Evolutionary conservation across 768 basidiomycete species (phyloP), one percentile per base, ranked within the genome.

Genomic region (Agaricus subrufescens): DNA sequence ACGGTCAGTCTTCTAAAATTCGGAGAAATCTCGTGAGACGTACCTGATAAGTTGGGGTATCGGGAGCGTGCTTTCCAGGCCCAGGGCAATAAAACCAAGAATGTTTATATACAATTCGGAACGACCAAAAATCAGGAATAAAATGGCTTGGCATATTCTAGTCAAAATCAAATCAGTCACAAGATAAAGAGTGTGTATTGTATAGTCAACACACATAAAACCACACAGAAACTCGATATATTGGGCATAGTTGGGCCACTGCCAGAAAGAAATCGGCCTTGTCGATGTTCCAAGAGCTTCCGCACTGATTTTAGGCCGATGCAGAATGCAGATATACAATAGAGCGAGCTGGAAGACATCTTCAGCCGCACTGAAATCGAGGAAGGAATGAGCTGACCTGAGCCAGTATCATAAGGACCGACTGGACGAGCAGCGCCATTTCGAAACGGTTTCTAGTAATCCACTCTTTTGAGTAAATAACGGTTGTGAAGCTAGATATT

Each of bases 41-140:
- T 57, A 85, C 91, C 86, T 91, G 56, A 91, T 77, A 40, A 94
- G 73, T 63, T 94, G 91, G 3, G 91, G 91, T 53, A 94, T 80
- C 6, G 91, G 91, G n/a, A 94, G 70, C 3, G 87, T 90, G 61
- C 90, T 93, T 69, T 93, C 91, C 26, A 94, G 73, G 11, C 92
- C 91, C 26, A 94, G 66, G 0, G 91, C 88, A 40, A 89, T 61
- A 63, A 90, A 94, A 0, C 91, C 91, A 23, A 93, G 73, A 5
- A 82, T 67, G 14, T 75, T 70, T 5, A 91, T 71, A 65, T 83
- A 94, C 29, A 79, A 38, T 15, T 81, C 67, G 3, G 79, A 84
- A 34, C 81, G 80, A 19, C 84, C 81, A 51, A 93, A 82, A 58
- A 93, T 88, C 42, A 94, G 77, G 67, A 85, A 86, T 3, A 86